phyloP scores from a whole-genome alignment of 352 stramenopile genomes.

The Pythium aquatile region DNA sequence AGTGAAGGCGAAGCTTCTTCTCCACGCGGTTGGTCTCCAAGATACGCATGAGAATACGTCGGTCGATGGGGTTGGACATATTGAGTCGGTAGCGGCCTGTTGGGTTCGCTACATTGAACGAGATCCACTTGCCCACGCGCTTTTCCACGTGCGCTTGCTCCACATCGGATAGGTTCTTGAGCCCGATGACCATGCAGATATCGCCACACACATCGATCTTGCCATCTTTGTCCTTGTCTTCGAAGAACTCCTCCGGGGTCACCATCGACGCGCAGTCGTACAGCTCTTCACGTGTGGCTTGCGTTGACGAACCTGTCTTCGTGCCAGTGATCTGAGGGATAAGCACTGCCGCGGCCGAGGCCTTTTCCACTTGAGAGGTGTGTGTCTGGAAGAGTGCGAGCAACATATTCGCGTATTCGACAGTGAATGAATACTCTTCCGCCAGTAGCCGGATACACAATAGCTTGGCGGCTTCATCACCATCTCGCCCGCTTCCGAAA shows the following conservation, averaged over 20 bases:
- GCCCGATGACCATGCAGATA: conserved; percentile 73
- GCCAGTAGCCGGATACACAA: conserved; percentile 61
- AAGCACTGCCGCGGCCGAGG: conserved; percentile 51
- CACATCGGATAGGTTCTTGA: conserved; percentile 59
- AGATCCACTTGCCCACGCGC: conserved; percentile 77
- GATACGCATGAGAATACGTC: conserved; percentile 71
- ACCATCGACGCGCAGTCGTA: conserved; percentile 64
- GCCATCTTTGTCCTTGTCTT: conserved; percentile 76
- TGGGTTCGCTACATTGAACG: conserved; percentile 69
- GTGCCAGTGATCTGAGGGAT: conserved; percentile 59
- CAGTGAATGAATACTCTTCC: conserved; percentile 60
- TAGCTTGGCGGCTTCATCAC: conserved; percentile 57
- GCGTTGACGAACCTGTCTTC: conserved; percentile 13
- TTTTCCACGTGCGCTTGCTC: conserved; percentile 70
- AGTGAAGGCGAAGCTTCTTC: conserved; percentile 45
- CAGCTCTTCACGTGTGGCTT: conserved; percentile 31
- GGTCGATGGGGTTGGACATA: conserved; percentile 67
- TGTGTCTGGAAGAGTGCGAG: conserved; percentile 58
- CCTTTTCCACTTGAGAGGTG: conserved; percentile 71
- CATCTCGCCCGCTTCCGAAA: conserved; percentile 42
- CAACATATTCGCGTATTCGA: conserved; percentile 54
- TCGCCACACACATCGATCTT: conserved; percentile 82
- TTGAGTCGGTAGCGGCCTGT: conserved; percentile 67
- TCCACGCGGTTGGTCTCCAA: conserved; percentile 64
- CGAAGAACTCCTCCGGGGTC: conserved; percentile 61